A percentile compares a stretch with the other conserved stretches of the same genome.
These are phyloP conservation scores for Fraxinus sp. DNA, from an alignment of 305 asterid genomes.

Conservation along the genomic window DNA sequence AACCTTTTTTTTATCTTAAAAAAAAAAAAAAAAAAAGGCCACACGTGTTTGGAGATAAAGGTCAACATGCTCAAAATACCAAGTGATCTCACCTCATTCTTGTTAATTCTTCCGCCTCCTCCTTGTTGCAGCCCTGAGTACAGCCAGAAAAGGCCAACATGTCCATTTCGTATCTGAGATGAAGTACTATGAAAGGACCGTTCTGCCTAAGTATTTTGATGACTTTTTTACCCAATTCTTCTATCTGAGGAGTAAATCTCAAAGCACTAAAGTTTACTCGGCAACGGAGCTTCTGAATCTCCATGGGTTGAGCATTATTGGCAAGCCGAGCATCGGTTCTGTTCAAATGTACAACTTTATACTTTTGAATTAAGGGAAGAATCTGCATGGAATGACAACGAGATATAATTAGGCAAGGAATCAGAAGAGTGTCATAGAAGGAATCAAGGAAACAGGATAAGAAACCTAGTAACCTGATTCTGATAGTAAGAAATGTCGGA, in stretches of 20 bases:
- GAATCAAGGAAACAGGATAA: conserved; percentile 12
- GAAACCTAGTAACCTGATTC: conserved; percentile 46
- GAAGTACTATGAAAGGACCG: conserved; percentile 76
- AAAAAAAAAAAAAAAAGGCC: not conserved
- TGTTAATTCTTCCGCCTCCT: conserved; percentile 68
- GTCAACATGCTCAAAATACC: not conserved
- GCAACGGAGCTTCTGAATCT: conserved; percentile 76
- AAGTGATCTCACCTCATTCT: conserved; percentile 55
- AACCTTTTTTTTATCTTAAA: not conserved
- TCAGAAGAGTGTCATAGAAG: not conserved
- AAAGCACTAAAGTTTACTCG: conserved; percentile 63
- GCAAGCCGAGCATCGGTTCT: conserved; percentile 83
- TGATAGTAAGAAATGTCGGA: conserved; percentile 73
- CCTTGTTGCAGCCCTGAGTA: conserved; percentile 66
- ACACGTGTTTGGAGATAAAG: not conserved
- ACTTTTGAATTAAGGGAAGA: conserved; percentile 68
- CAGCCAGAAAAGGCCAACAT: conserved; percentile 90
- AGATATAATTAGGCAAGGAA: conserved; percentile 1
- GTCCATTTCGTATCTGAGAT: conserved; percentile 86
- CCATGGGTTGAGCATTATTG: conserved; percentile 68
- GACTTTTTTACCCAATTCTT: conserved; percentile 70
- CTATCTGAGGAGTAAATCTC: conserved; percentile 71
- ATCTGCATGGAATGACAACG: conserved; percentile 41
- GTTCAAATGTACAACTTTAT: conserved; percentile 74
- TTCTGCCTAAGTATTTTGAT: conserved; percentile 58